Base-by-base conservation (phyloP, 2,329 filamentous ascomycete species). In the Rasamsonia emersonii region DNA sequence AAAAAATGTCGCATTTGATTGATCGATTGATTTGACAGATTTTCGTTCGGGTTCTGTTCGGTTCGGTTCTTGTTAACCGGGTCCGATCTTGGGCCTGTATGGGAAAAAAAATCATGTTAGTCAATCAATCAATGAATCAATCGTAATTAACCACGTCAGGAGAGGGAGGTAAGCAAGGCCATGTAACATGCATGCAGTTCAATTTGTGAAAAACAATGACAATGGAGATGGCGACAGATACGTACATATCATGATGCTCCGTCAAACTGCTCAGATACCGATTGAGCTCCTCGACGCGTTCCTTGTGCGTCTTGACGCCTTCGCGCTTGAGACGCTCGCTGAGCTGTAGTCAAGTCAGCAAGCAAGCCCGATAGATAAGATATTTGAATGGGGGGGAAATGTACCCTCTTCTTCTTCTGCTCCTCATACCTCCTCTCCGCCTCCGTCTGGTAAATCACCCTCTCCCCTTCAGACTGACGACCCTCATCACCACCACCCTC, bases 161-260 rank as follows among this genome's bases (percentile, higher is more conserved):
- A n/a, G n/a, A n/a, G n/a, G n/a, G n/a, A n/a, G n/a, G n/a, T n/a
- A n/a, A n/a, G n/a, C n/a, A 24, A 20, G 5, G 30, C 8, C n/a
- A n/a, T 23, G n/a, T 23, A 23, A 23, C 20, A 23, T n/a, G 20
- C 7, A 7, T 8, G 20, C n/a, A 23, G n/a, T 8, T 23, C 8
- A 8, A 8, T 28, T 8, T 8, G 8, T 7, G 20, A 30, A 20
- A 24, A 19, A 19, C 3, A 9, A 34, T 7, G 8, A 20, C 18
- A 28, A 31, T 18, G 10, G 15, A 21, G 30, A 15, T 16, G 18
- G 8, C 13, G n/a, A 35, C 7, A 30, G 24, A 16, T 18, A 58
- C 65, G 46, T 61, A 71, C 88, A 98, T 98, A 56, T 98, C 91
- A 60, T 98, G 89, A 64, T 98, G 91, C 62, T 98, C 91, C 62